Evolutionary conservation across 257 asterid species (phyloP), one percentile per base, ranked within the genome.

Genomic region (Ehretia macrophylla): DNA sequence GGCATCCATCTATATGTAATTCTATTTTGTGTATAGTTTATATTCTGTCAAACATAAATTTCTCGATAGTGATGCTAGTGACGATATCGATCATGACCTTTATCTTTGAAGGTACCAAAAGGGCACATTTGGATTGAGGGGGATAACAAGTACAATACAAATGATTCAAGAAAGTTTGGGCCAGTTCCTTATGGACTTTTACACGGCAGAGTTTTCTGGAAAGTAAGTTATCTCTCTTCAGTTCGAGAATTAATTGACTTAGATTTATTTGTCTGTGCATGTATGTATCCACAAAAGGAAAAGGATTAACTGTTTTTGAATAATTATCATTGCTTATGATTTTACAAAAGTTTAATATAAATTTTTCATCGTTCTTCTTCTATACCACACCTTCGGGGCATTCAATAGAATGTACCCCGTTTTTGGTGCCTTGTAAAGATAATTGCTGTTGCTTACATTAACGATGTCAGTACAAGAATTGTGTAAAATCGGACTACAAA

Each of bases 121-220:
- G 95, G 95, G 35, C 94, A 86, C 73, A 75, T 90, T 66, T 90
- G 96, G 97, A 69, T 90, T 11, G 88, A 90, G 64, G 97, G 96
- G 17, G 96, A 87, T 68, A 83, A 81, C 62, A 52, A 54, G 39
- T 63, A 66, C 47, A 19, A 60, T 1, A 77, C 87, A 53, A 64
- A 42, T 38, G 97, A 87, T 73, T 90, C 97, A 16, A 85, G 93
- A 75, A 47, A 52, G 20, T 87, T 76, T 66, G 96, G 96, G 62
- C 76, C 97, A 23, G 78, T 90, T 73, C 97, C 97, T 62, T 87
- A 61, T 59, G 90, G 81, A 50, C 88, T 73, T 58, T 11, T 87
- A 20, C 75, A 79, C 14, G 81, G 84, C 78, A 83, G 78, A 73
- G 60, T 87, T 51, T 71, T 81, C 68, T 52, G 71, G 14, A 78